These are phyloP conservation scores for Acanthamoeba castellanii DNA, from an alignment of 208 protist genomes.

Conservation along the genomic window DNA sequence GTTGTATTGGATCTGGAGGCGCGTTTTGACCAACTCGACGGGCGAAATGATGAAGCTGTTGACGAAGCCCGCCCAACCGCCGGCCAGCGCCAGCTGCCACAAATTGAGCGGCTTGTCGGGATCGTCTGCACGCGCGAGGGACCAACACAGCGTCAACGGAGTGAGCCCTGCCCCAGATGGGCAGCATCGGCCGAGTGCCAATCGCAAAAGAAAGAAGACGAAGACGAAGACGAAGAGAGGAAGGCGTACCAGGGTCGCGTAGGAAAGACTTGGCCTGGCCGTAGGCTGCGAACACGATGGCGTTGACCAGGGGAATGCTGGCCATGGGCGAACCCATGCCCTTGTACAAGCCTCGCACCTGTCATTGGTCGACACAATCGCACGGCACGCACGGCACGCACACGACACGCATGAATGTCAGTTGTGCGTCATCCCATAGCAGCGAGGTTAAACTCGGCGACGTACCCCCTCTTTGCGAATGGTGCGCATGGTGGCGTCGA, in stretches of 20 bases:
- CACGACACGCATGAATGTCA: background rate
- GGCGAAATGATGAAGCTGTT: constrained; percentile 65
- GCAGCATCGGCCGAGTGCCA: too few relatives aligned
- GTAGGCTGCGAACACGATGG: constrained; percentile 71
- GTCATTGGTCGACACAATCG: background rate
- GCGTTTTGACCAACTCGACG: constrained; percentile 69
- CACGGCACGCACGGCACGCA: background rate
- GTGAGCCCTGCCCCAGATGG: too few relatives aligned
- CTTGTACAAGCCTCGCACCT: constrained; percentile 53
- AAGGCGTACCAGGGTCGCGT: background rate
- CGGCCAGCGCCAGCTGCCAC: constrained; percentile 61
- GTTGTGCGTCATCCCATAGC: background rate
- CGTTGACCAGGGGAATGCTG: constrained; percentile 65
- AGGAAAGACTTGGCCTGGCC: constrained; percentile 58
- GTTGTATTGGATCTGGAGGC: constrained; percentile 69
- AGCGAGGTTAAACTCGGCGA: background rate
- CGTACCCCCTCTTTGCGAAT: constrained; percentile 70
- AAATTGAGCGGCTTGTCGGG: constrained; percentile 20
- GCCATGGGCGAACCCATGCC: constrained; percentile 71
- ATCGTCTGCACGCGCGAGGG: background rate
- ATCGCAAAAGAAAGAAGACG: background rate
- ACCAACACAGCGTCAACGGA: background rate
- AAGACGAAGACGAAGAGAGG: background rate
- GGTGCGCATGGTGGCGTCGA: constrained; percentile 44
- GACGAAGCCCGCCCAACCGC: constrained; percentile 67